Evolutionary conservation across 192 early-diverging fungal genomes (phyloP).

Genomic region (Rhizophlyctis rosea): DNA sequence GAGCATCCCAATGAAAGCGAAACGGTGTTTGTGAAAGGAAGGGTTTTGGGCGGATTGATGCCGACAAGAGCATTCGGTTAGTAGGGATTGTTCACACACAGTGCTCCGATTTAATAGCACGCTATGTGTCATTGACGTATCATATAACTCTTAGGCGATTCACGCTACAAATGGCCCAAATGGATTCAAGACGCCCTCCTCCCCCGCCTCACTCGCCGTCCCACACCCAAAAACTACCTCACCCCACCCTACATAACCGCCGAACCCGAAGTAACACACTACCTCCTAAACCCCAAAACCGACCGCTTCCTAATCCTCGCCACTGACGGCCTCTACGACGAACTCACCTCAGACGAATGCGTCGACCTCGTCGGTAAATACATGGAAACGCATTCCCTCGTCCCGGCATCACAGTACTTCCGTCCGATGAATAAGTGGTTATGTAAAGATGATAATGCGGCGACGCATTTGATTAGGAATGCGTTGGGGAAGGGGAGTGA

Average conservation of each 20-base stretch:
- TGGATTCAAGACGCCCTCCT: slow-evolving; percentile 25
- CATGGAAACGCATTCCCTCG: slow-evolving; percentile 23
- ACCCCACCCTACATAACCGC: slow-evolving; percentile 55
- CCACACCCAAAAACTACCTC: slow-evolving; percentile 28
- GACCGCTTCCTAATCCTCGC: slow-evolving; percentile 48
- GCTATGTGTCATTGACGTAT: too few relatives aligned
- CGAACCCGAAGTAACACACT: slow-evolving; percentile 41
- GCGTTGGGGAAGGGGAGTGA: slow-evolving; percentile 35
- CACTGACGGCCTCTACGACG: slow-evolving; percentile 50
- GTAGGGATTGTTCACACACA: too few relatives aligned
- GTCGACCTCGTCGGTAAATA: slow-evolving; percentile 35
- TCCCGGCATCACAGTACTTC: too few relatives aligned
- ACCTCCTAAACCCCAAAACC: slow-evolving; percentile 22
- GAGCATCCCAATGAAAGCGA: slow-evolving; percentile 48
- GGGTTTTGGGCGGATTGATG: slow-evolving; percentile 52
- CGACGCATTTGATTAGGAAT: slow-evolving; percentile 47
- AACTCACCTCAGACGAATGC: slow-evolving; percentile 27
- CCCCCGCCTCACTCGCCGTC: slow-evolving; percentile 10
- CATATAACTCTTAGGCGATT: slow-evolving; percentile 47
- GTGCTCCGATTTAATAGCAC: too few relatives aligned
- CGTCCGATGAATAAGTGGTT: slow-evolving; percentile 4
- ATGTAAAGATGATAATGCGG: slow-evolving; percentile 36
- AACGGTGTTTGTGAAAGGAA: slow-evolving; percentile 42
- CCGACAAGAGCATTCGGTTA: slow-evolving; percentile 53
- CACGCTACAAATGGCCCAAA: slow-evolving; percentile 47